Evolutionary conservation across 352 stramenopile genomes (phyloP).

Genomic region (Globisporangium irregulare): DNA sequence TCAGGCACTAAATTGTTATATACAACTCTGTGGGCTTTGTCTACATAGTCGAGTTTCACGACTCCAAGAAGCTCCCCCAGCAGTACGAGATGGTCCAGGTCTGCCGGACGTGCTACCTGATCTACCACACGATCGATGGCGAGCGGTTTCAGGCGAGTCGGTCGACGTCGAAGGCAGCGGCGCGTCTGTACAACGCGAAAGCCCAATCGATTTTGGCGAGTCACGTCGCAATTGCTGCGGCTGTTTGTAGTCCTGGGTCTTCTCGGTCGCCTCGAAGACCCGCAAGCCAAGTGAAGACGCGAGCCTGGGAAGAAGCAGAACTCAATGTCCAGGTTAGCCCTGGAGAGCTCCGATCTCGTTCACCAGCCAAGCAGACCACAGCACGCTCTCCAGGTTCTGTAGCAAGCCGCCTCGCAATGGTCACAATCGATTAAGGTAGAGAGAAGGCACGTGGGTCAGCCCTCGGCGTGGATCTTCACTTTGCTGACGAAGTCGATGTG

Average conservation of each 20-base stretch:
- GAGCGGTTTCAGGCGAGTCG: constrained; percentile 38
- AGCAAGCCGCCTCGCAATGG: not conserved
- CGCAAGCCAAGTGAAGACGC: not conserved
- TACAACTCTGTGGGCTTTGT: not conserved
- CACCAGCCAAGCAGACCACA: not conserved
- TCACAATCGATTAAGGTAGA: not conserved
- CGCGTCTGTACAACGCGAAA: constrained; percentile 31
- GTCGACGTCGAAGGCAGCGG: constrained; percentile 30
- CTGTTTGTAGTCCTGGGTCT: not conserved
- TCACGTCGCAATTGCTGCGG: not conserved
- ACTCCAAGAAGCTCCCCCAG: constrained; percentile 38
- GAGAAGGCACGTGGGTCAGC: constrained; percentile 9
- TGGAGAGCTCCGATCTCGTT: not conserved
- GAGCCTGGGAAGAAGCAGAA: constrained; percentile 6
- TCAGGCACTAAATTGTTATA: not conserved
- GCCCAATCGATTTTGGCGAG: constrained; percentile 3
- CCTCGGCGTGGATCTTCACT: constrained; percentile 40
- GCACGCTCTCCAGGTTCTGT: not conserved
- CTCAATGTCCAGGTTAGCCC: not conserved
- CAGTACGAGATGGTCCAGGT: constrained; percentile 51
- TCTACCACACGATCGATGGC: constrained; percentile 52
- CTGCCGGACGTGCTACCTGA: constrained; percentile 41
- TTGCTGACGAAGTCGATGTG: constrained; percentile 52
- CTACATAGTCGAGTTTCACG: constrained; percentile 41
- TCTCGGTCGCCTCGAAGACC: not conserved